Evolutionary conservation across 345 rosid species (phyloP).

Genomic region (Moricandia arvensis): DNA sequence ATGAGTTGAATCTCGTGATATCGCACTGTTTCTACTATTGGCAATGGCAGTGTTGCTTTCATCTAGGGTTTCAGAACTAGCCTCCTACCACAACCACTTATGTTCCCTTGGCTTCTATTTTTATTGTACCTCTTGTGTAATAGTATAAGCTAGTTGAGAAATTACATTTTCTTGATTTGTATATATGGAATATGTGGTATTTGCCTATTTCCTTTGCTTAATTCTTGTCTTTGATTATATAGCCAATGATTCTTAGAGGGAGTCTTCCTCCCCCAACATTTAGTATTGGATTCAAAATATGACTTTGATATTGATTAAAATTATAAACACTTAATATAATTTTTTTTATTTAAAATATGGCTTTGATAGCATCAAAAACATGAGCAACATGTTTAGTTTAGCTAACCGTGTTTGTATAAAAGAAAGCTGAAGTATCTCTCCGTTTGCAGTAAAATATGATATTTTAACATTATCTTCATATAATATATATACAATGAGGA

Average conservation of each 20-base stretch:
- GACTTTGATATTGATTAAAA: too few relatives aligned
- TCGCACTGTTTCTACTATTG: conserved; percentile 38
- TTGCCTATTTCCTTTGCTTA: background rate
- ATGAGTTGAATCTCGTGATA: conserved; percentile 43
- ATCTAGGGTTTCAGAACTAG: conserved; percentile 40
- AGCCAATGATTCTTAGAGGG: background rate
- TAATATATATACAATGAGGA: background rate
- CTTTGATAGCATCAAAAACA: background rate
- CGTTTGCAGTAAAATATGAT: background rate
- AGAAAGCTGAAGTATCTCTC: background rate
- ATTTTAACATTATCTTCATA: background rate
- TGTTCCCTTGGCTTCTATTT: background rate
- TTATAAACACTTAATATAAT: too few relatives aligned
- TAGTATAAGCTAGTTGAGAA: conserved; percentile 10
- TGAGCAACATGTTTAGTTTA: background rate
- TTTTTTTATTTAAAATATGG: too few relatives aligned
- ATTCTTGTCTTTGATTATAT: background rate
- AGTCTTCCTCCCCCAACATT: background rate
- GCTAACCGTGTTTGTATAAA: background rate
- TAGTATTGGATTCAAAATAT: background rate
- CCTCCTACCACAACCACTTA: too few relatives aligned
- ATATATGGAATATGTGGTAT: background rate
- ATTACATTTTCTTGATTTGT: background rate
- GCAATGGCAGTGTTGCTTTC: conserved; percentile 35
- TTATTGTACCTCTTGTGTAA: background rate